Evolutionary conservation across 2,329 filamentous ascomycete species (phyloP).

Genomic region (Claviceps spartinae): DNA sequence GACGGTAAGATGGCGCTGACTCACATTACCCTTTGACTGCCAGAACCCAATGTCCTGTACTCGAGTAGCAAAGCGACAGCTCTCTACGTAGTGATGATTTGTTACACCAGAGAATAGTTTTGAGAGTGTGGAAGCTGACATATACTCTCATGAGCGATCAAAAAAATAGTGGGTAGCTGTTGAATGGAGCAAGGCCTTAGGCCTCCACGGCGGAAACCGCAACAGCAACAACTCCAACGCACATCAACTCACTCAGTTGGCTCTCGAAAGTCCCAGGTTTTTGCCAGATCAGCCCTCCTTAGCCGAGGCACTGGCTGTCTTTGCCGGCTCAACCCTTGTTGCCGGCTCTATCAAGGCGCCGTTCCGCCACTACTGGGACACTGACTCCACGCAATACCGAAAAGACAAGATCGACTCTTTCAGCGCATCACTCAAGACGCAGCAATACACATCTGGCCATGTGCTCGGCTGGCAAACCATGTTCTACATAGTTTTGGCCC

Average conservation of each 20-base stretch:
- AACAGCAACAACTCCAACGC: constrained; percentile 45
- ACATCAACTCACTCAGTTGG: constrained; percentile 40
- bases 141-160: background rate
- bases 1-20: constrained; percentile 19
- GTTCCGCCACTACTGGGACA: constrained; percentile 43
- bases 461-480: constrained; percentile 44
- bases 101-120: background rate
- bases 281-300: constrained; percentile 46
- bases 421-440: constrained; percentile 46
- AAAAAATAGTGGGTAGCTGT: constrained; percentile 29
- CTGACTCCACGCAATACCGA: constrained; percentile 21
- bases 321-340: constrained; percentile 53
- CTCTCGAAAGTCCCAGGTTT: constrained; percentile 28
- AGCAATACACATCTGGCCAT: constrained; percentile 59
- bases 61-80: too few species aligned
- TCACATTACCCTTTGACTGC: background rate
- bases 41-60: too few species aligned
- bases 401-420: constrained; percentile 39
- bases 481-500: constrained; percentile 52
- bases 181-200: constrained; percentile 40
- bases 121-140: background rate
- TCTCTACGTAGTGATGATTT: background rate
- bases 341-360: constrained; percentile 44
- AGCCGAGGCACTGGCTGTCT: constrained; percentile 60
- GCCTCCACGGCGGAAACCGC: constrained; percentile 40